These are phyloP conservation scores for Carex myosuroides DNA, from an alignment of 176 grass and related monocot genomes.

Conservation along the genomic window DNA sequence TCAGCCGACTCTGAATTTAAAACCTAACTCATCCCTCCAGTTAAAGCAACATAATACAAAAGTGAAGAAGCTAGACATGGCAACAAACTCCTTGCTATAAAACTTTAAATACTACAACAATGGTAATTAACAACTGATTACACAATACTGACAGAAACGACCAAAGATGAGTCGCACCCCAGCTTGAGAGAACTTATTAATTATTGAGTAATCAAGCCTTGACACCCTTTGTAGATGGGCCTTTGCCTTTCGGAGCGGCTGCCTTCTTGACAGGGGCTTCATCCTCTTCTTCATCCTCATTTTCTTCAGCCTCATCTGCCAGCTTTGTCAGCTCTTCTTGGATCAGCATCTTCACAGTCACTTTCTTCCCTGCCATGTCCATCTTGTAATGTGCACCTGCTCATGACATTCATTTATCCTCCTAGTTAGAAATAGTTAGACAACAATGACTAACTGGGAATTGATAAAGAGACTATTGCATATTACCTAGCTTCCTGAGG, in stretches of 20 bases:
- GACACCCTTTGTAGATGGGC: background rate
- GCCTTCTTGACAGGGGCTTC: slow-evolving; percentile 18
- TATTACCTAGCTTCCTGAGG: slow-evolving; percentile 44
- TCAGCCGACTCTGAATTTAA: slow-evolving; percentile 3
- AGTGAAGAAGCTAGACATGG: background rate
- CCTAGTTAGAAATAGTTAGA: background rate
- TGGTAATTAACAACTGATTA: slow-evolving; percentile 14
- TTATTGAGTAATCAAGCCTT: slow-evolving; percentile 4
- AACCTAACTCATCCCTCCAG: slow-evolving; percentile 7
- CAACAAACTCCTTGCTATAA: slow-evolving; percentile 8
- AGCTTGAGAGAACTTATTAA: background rate
- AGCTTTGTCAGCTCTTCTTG: slow-evolving; percentile 44
- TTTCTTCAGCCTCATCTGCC: slow-evolving; percentile 36
- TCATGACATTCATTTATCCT: background rate
- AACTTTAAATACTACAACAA: slow-evolving; percentile 16
- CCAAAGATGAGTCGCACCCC: background rate
- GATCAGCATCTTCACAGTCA: slow-evolving; percentile 32
- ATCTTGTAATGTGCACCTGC: slow-evolving; percentile 32
- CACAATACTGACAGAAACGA: slow-evolving; percentile 9
- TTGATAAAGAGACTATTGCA: slow-evolving; percentile 2
- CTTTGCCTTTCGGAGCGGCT: background rate
- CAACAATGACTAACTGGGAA: background rate
- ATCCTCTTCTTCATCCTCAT: slow-evolving; percentile 32
- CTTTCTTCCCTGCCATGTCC: slow-evolving; percentile 34
- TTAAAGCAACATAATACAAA: slow-evolving; percentile 14